Evolutionary conservation across 805 yeast genomes (phyloP), one percentile per base, ranked within the genome.

Genomic region (Diddensiella transvaalensis): DNA sequence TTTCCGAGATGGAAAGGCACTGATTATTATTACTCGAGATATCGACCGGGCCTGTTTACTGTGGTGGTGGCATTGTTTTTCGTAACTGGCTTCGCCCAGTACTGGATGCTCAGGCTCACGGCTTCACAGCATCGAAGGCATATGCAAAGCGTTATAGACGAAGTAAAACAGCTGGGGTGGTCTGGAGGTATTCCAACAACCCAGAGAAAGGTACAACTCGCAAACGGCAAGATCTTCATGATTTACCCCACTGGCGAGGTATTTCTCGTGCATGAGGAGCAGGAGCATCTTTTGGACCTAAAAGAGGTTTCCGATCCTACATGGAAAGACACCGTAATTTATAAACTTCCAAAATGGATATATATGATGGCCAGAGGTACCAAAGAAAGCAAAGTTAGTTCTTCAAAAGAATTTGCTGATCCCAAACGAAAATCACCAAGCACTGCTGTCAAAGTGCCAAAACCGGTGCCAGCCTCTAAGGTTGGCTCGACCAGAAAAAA

Each of bases 1-100:
- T 91, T 93, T 68, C 98, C 99, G 4, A 73, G 75, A 52, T 87
- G 85, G 77, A 80, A 81, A 49, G 87, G 82, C 13, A 74, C 80
- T 18, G 87, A 79, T 46, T 79, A 85, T 71, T 72, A 73, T 53
- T 79, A 84, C 63, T 63, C 59, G 29, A 75, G 82, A 65, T 88
- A 74, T 74, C 77, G 83, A 60, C 96, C 89, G 19, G 83, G 84
- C 35, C 62, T 77, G 26, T 56, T 74, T 8, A 62, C 80, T 42
- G 78, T 85, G 0, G 35, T 82, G 1, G 56, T 69, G 2, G 70
- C 84, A 29, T 60, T 87, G 23, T 78, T 71, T 47, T 30, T 79
- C 0, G 54, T 84, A 8, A 68, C 78, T 22, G 74, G 83, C 29
- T 59, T 67, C 1, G 77, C 82, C 38, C 96, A 88, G 57, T 83